phyloP scores from a whole-genome alignment of 2,329 filamentous ascomycete genomes.

The Dryadomyces sulphureus region DNA sequence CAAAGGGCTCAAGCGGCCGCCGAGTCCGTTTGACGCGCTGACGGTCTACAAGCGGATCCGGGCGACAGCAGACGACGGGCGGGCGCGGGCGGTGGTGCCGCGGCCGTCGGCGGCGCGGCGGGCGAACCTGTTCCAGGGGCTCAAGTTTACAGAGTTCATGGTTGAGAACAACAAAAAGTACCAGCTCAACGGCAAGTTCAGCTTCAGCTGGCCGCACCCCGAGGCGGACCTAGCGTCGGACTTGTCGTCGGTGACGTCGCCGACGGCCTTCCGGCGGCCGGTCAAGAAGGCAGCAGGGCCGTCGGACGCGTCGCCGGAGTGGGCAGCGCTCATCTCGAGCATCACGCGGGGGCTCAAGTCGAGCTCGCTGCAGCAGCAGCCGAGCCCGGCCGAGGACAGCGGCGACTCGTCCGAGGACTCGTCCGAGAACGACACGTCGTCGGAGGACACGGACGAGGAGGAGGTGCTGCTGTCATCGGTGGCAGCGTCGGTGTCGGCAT shows the following conservation, averaged over 20 bases:
- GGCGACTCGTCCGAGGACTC: constrained; percentile 6
- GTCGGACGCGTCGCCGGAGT: constrained; percentile 10
- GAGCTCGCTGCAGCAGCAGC: constrained; percentile 16
- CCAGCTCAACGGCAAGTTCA: constrained; percentile 38
- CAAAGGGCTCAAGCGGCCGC: constrained; percentile 28
- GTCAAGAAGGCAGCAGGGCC: constrained; percentile 5
- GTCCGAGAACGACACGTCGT: constrained; percentile 3
- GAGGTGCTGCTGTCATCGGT: too few species aligned
- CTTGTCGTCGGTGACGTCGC: constrained; percentile 8
- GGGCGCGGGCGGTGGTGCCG: background rate
- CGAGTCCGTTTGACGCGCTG: constrained; percentile 42
- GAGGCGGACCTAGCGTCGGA: constrained; percentile 9
- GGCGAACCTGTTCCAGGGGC: constrained; percentile 36
- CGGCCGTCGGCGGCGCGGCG: constrained; percentile 15
- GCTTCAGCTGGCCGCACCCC: constrained; percentile 23
- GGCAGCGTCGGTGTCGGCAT: constrained; percentile 33
- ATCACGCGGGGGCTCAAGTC: constrained; percentile 20
- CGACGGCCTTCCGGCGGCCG: constrained; percentile 10
- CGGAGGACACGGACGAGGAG: constrained; percentile 25
- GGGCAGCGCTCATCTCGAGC: constrained; percentile 20
- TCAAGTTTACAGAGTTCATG: constrained; percentile 37
- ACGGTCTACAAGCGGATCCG: constrained; percentile 44
- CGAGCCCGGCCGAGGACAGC: constrained; percentile 10
- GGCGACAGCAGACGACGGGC: constrained; percentile 15
- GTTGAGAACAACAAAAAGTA: constrained; percentile 44